A percentile compares a stretch with the other conserved stretches of the same genome.
Evolutionary conservation across 1,284 basidiomycete species (phyloP).

Genomic region (Flammula alnicola): DNA sequence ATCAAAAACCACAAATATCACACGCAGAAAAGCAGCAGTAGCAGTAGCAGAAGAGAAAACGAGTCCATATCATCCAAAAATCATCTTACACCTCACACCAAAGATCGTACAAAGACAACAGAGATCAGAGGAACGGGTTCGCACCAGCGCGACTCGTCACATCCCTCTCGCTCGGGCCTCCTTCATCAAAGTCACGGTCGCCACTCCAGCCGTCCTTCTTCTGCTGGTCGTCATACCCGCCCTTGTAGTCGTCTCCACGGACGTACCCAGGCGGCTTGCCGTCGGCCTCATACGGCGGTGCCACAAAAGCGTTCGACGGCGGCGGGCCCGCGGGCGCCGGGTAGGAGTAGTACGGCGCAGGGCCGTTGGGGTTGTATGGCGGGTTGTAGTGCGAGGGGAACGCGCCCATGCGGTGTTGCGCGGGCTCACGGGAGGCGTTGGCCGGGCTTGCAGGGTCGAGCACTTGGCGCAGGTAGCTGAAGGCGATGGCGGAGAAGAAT

Average conservation of each 20-base stretch:
- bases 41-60: too few species aligned
- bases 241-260: slow-evolving; percentile 31
- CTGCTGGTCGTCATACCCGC: slow-evolving; percentile 33
- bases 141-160: slow-evolving; percentile 28
- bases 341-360: too few species aligned
- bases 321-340: slow-evolving; percentile 53
- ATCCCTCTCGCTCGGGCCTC: slow-evolving; percentile 27
- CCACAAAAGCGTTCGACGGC: slow-evolving; percentile 33
- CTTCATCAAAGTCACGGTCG: slow-evolving; percentile 41
- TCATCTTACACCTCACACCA: too few species aligned
- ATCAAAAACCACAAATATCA: too few species aligned
- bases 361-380: slow-evolving; percentile 40
- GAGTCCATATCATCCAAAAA: too few species aligned
- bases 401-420: slow-evolving; percentile 31
- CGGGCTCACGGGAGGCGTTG: slow-evolving; percentile 38
- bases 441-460: slow-evolving; percentile 59
- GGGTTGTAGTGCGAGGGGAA: slow-evolving; percentile 45
- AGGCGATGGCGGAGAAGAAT: slow-evolving; percentile 64
- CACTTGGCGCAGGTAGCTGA: slow-evolving; percentile 73
- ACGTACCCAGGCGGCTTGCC: slow-evolving; percentile 48
- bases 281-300: slow-evolving; percentile 33
- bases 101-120: too few species aligned
- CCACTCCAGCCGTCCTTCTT: slow-evolving; percentile 33
- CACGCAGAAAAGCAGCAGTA: too few species aligned
- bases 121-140: slow-evolving; percentile 14